Base-by-base conservation (phyloP, 768 basidiomycete species). In the Boletus patriciae region DNA sequence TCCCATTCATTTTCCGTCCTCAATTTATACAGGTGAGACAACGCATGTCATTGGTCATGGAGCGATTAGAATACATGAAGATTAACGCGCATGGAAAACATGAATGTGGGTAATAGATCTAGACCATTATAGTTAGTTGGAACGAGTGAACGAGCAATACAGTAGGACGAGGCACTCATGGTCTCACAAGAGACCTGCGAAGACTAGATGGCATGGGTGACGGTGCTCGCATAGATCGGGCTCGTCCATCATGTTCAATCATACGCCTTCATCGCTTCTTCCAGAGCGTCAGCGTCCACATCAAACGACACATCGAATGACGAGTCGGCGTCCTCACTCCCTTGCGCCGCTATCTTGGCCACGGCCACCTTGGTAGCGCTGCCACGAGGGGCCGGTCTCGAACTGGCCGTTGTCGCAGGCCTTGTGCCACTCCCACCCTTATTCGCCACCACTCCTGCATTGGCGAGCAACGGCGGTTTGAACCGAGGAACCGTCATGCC, bases 271-370 rank as follows among this genome's bases (percentile, higher is more conserved):
- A 71, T 69, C 6, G 64, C 60, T 49, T 69, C 70, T 54, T 71
- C 70, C n/a, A 73, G 50, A 1, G 57, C 61, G 23, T 71, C 70
- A 2, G 48, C 52, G 36, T 71, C 70, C 59, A 71, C 12, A 31
- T 62, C 70, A 52, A 71, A 73, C 13, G 70, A 71, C 16, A 71
- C 37, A 36, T 71, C 70, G 36, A 71, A 71, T 0, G 70, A 71
- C 23, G 71, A 71, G 36, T 73, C 71, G 5, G 65, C 48, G 19
- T 70, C 69, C 44, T 56, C 50, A 21, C 3, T 16, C 19, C 29
- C n/a, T 40, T 42, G 62, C 42, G 8, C 19, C 9, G 34, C 25
- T 6, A 31, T 49, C 23, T 55, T 40, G 19, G 40, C 38, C 27
- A 36, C 46, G 7, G 36, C 12, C 2, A 5, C n/a, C 38, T 49